A percentile compares a stretch with the other conserved stretches of the same genome.
These are phyloP conservation scores for Gardenia jasminoides DNA, from an alignment of 257 asterid species.

Conservation along the genomic window DNA sequence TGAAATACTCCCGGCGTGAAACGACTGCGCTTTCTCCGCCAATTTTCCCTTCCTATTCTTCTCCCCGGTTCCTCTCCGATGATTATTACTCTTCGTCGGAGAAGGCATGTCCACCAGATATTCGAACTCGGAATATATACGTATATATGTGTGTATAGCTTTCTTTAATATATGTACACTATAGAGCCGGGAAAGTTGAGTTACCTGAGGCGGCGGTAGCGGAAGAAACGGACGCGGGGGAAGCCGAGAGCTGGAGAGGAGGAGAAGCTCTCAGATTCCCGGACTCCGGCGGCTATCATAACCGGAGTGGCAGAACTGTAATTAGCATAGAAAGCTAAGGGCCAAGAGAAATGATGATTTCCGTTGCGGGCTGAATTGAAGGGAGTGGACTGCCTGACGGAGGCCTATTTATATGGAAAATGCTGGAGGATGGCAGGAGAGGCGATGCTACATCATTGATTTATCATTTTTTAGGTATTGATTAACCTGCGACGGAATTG, in stretches of 20 bases:
- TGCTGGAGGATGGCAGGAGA: neutral
- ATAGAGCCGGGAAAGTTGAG: neutral
- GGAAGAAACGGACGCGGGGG: conserved; percentile 44
- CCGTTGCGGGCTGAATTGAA: neutral
- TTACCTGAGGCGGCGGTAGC: conserved; percentile 45
- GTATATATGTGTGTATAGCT: neutral
- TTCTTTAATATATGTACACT: neutral
- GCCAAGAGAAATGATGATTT: neutral
- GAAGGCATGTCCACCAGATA: conserved; percentile 53
- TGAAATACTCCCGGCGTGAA: conserved; percentile 37
- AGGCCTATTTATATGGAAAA: conserved; percentile 16
- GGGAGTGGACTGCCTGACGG: neutral
- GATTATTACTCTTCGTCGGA: conserved; percentile 55
- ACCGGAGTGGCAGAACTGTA: conserved; percentile 9
- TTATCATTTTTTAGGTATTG: neutral
- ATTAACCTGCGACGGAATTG: neutral
- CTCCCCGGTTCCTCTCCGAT: conserved; percentile 48
- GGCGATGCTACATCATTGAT: neutral
- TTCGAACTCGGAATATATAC: neutral
- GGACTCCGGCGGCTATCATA: conserved; percentile 45
- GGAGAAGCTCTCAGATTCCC: conserved; percentile 42
- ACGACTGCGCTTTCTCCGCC: conserved; percentile 59
- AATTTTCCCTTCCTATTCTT: conserved; percentile 53
- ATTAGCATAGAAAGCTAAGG: neutral
- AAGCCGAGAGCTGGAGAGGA: conserved; percentile 38